Percentiles rank a stretch among this genome's conserved stretches.
Conservation (phyloP, 768 basidiomycete genomes). For the Kwoniella mangroviensis region DNA sequence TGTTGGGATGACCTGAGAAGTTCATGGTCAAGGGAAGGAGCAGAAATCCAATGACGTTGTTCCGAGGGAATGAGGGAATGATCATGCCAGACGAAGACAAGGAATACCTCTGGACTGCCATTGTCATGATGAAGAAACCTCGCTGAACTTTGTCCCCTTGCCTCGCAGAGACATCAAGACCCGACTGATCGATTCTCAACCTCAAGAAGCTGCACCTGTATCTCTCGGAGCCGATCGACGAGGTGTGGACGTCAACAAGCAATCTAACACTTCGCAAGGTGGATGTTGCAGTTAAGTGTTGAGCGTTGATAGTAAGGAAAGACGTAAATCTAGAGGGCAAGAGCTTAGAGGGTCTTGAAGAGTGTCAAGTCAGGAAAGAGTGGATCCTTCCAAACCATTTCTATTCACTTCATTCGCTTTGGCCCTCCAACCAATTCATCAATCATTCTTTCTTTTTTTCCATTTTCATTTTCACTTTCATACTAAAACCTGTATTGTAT, state of each 20-base stretch:
- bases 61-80: no score
- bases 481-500: background rate
- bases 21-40: no score
- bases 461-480: background rate
- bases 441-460: background rate
- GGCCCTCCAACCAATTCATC: background rate
- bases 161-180: conserved; percentile 83
- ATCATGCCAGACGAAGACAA: no score
- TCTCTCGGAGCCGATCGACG: conserved; percentile 45
- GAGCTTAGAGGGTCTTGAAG: background rate
- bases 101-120: no score
- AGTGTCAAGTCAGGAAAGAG: background rate
- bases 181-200: conserved; percentile 84
- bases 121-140: background rate
- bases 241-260: conserved; percentile 50
- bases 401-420: background rate
- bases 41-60: no score
- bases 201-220: conserved; percentile 46
- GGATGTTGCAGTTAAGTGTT: conserved; percentile 40
- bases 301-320: background rate
- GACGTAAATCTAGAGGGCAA: background rate
- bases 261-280: conserved; percentile 25
- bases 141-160: background rate
- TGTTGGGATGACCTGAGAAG: no score
- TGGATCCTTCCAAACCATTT: background rate